Conservation (phyloP, 1,284 basidiomycete species). For the Vanrija sp. region DNA sequence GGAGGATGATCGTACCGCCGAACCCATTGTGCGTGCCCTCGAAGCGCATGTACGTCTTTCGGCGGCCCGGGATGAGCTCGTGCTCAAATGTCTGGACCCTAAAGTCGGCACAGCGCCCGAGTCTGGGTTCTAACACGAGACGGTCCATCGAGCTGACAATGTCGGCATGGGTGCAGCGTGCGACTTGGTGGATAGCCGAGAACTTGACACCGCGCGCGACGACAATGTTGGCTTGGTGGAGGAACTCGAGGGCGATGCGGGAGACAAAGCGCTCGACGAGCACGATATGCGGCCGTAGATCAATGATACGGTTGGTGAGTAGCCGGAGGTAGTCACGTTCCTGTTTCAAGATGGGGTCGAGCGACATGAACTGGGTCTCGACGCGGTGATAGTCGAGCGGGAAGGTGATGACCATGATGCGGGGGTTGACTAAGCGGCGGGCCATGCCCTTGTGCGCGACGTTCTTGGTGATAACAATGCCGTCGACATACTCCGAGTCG, state of each 20-base stretch:
- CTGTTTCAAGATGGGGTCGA: slow-evolving; percentile 87
- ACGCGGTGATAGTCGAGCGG: slow-evolving; percentile 92
- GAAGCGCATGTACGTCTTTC: slow-evolving; percentile 97
- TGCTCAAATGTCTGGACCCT: slow-evolving; percentile 93
- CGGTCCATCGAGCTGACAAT: slow-evolving; percentile 94
- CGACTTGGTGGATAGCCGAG: slow-evolving; percentile 79
- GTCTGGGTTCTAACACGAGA: slow-evolving; percentile 78
- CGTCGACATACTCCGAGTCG: slow-evolving; percentile 95
- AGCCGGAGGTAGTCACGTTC: slow-evolving; percentile 93
- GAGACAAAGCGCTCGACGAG: slow-evolving; percentile 91
- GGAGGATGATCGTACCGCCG: slow-evolving; percentile 87
- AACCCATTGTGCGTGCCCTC: slow-evolving; percentile 88
- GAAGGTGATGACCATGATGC: slow-evolving; percentile 93
- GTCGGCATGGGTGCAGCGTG: slow-evolving; percentile 91
- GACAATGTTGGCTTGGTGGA: slow-evolving; percentile 79
- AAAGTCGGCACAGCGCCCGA: slow-evolving; percentile 87
- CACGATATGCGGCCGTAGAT: slow-evolving; percentile 85
- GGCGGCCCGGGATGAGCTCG: slow-evolving; percentile 76
- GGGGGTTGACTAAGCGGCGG: slow-evolving; percentile 57
- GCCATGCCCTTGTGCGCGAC: slow-evolving; percentile 81
- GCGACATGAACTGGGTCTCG: slow-evolving; percentile 89
- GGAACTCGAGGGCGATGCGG: slow-evolving; percentile 82
- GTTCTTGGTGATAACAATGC: slow-evolving; percentile 96
- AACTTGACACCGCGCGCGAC: slow-evolving; percentile 88
- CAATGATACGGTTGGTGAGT: slow-evolving; percentile 81